Evolutionary conservation across 768 basidiomycete genomes (phyloP), one percentile per base, ranked within the genome.

Genomic region (Agrocybe praecox): DNA sequence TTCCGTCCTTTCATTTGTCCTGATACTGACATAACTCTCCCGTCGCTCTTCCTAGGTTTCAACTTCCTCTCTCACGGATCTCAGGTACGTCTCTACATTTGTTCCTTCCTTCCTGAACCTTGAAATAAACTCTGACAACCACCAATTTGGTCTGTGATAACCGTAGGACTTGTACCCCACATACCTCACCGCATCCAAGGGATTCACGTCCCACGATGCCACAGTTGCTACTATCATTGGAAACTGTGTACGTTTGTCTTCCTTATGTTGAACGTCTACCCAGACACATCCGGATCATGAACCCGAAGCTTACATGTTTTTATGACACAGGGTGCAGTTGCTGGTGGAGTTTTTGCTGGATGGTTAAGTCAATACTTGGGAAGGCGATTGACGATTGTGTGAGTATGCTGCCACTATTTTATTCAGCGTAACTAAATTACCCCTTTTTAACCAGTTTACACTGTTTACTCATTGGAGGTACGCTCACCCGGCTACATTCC

Each of bases 191-290:
- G 72, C 69, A 1, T 77, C 84, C 21, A 94, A 93, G 66, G 76
- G 78, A 15, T 85, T 94, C 67, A 69, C 75, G 33, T 23, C 77
- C 1, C 79, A 85, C 59, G 65, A 79, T 58, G 80, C 91, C 1
- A 89, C 89, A 6, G 77, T 80, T 43, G 89, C 91, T 0, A 94
- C 92, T 10, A 94, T 95, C 67, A 89, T 94, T 58, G 88, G 89
- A 43, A 90, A 84, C 66, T 86, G 83, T 64, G 80, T 81, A 61
- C 49, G 79, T 75, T 34, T 43, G 46, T 33, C 29, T 15, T 22
- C 19, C 32, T 1, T 36, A 9, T n/a, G n/a, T n/a, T n/a, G n/a
- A n/a, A n/a, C n/a, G n/a, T n/a, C n/a, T n/a, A n/a, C n/a, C n/a
- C n/a, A n/a, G n/a, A n/a, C n/a, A n/a, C n/a, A n/a, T n/a, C n/a